These are phyloP conservation scores for Baudoinia panamericana DNA, from an alignment of 495 filamentous ascomycete species.

Conservation along the genomic window DNA sequence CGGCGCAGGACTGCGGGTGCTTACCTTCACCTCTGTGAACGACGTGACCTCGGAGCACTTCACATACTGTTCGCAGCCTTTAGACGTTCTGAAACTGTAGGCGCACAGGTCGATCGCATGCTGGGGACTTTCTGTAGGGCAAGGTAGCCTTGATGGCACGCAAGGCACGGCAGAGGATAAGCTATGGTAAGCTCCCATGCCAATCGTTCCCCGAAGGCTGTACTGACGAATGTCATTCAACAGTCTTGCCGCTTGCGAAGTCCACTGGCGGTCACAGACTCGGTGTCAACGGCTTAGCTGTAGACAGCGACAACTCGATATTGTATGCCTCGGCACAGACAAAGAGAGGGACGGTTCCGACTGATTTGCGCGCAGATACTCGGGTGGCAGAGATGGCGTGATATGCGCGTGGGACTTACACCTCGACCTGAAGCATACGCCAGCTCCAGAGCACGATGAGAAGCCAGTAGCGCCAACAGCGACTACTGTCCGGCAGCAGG, in stretches of 20 bases:
- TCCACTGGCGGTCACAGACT: conserved; percentile 82
- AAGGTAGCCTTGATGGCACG: conserved; percentile 27
- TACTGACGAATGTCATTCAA: conserved; percentile 2
- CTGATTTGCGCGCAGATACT: conserved; percentile 71
- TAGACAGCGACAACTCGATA: conserved; percentile 73
- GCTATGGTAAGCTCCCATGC: conserved; percentile 47
- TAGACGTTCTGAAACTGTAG: too few species aligned
- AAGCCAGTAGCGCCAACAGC: conserved; percentile 19
- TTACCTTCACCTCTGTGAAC: too few species aligned
- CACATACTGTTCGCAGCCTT: too few species aligned
- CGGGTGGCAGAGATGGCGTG: conserved; percentile 86
- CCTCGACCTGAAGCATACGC: conserved; percentile 36
- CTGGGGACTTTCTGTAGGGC: background rate
- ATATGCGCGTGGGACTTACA: conserved; percentile 92
- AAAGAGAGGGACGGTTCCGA: too few species aligned
- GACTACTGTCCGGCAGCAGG: conserved; percentile 75
- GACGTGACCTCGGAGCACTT: too few species aligned
- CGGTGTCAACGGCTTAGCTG: conserved; percentile 83
- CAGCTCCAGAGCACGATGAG: conserved; percentile 26
- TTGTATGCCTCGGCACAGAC: conserved; percentile 53
- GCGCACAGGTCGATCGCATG: too few species aligned
- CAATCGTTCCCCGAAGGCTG: background rate
- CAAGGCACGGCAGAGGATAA: conserved; percentile 35
- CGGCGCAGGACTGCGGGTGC: too few species aligned
- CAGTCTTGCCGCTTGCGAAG: conserved; percentile 89